Base-by-base conservation (phyloP, 306 rosid genomes). In the Vigna trinervia region DNA sequence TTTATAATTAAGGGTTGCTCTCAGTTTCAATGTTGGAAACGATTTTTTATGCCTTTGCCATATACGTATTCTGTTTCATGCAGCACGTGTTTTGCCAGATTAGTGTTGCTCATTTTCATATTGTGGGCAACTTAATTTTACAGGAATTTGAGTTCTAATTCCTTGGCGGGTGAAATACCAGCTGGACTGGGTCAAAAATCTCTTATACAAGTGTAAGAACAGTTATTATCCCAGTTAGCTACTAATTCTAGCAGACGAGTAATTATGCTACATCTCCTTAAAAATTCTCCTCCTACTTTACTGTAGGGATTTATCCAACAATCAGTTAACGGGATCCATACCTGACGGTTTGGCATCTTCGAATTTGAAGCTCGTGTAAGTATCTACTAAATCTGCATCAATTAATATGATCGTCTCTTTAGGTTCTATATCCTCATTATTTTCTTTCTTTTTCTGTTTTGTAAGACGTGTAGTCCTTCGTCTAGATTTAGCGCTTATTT, bases 121-220 rank as follows among this genome's bases (percentile, higher is more conserved):
- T 63, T 32, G 46, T 58, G 26, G 26, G 62, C 73, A 77, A 71
- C 72, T 50, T 71, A 15, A 78, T 70, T 58, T 51, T 74, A 32
- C 88, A 95, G 99, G 90, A 95, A 95, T 85, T 83, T 95, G 76
- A 90, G 96, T 82, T 84, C 97, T 78, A 95, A 95, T 84, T 87
- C 91, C 69, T 78, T 95, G 86, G 91, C 19, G 5, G 96, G 97
- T 46, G 82, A 47, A 26, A 56, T 95, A 75, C 97, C 99, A 56
- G 52, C 79, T 32, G 97, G 89, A 58, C 86, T 95, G 6, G 93
- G 96, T 80, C 92, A 95, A 83, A 85, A 88, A 69, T 87, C 97
- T 46, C 88, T 95, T 45, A 74, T 30, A 43, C 75, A 63, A 76
- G 88, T 95, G 99, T 92, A 87, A 95, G 98, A 89, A 57, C 69